phyloP scores from a whole-genome alignment of 2,329 filamentous ascomycete genomes.

The Alternaria dauci region DNA sequence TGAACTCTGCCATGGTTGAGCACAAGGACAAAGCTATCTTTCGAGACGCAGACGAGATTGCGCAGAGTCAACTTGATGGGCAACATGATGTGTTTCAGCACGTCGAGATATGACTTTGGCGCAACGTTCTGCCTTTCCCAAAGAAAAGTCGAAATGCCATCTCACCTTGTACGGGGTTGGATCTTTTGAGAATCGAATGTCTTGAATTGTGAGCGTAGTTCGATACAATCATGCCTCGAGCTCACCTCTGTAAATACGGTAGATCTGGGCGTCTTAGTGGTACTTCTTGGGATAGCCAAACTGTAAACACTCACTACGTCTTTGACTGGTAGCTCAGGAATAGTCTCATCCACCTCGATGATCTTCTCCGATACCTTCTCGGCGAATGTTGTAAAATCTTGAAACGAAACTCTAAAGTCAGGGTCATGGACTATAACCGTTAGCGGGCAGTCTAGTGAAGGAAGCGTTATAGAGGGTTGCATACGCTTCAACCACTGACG shows the following conservation, averaged over 20 bases:
- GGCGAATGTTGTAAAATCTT: constrained; percentile 83
- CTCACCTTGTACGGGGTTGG: constrained; percentile 86
- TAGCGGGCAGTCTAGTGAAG: constrained; percentile 12
- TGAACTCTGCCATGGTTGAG: neutral
- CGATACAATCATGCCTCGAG: neutral
- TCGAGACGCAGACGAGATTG: neutral
- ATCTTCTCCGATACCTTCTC: constrained; percentile 75
- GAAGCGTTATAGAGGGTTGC: constrained; percentile 17
- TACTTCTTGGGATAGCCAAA: neutral
- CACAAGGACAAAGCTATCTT: neutral
- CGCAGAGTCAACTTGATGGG: neutral
- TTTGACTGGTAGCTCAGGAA: constrained; percentile 85
- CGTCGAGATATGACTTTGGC: neutral
- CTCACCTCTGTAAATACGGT: constrained; percentile 76
- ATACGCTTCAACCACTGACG: constrained; percentile 70
- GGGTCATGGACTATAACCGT: constrained; percentile 72
- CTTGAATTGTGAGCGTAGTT: constrained; percentile 46
- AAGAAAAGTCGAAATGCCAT: neutral
- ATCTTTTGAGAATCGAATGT: constrained; percentile 84
- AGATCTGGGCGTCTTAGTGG: constrained; percentile 61
- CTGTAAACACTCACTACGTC: constrained; percentile 68
- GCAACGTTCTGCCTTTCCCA: too few species aligned
- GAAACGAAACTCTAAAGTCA: constrained; percentile 78
- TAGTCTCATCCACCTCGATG: constrained; percentile 76
- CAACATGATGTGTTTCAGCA: neutral